Conservation (phyloP, 257 asterid genomes). For the Jacaranda mimosifolia region DNA sequence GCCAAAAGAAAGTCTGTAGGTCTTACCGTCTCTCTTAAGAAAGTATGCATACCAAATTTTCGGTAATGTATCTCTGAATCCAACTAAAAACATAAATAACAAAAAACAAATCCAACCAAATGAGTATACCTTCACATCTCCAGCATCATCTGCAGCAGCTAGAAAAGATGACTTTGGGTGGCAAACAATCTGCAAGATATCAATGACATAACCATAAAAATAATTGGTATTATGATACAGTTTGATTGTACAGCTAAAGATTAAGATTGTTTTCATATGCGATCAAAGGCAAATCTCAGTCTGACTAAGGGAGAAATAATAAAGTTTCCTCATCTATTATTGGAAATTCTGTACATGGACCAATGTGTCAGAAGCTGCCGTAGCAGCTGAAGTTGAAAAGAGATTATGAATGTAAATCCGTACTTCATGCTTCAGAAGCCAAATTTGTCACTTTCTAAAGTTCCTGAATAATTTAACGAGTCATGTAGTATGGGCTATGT, state of each 20-base stretch:
- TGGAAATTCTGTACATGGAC: no score
- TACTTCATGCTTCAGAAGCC: neutral
- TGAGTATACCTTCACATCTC: slow-evolving; percentile 86
- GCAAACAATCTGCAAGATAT: slow-evolving; percentile 69
- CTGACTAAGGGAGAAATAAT: neutral
- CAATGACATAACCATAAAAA: slow-evolving; percentile 24
- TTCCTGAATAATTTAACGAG: no score
- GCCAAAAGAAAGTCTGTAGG: neutral
- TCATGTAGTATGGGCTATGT: no score
- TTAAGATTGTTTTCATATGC: neutral
- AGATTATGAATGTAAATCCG: neutral
- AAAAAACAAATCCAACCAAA: slow-evolving; percentile 25
- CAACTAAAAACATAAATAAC: neutral
- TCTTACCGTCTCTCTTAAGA: neutral
- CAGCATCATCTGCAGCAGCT: slow-evolving; percentile 95
- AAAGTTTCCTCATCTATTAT: neutral
- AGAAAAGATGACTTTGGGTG: slow-evolving; percentile 83
- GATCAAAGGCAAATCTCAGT: neutral
- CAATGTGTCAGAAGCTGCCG: no score
- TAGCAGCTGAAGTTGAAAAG: no score
- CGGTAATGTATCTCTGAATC: neutral
- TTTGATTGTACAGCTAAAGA: neutral
- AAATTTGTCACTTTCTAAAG: no score
- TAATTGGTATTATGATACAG: neutral
- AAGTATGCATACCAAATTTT: slow-evolving; percentile 14